Evolutionary conservation across 805 yeast genomes (phyloP), one percentile per base, ranked within the genome.

Genomic region (Metschnikowia cubensis): DNA sequence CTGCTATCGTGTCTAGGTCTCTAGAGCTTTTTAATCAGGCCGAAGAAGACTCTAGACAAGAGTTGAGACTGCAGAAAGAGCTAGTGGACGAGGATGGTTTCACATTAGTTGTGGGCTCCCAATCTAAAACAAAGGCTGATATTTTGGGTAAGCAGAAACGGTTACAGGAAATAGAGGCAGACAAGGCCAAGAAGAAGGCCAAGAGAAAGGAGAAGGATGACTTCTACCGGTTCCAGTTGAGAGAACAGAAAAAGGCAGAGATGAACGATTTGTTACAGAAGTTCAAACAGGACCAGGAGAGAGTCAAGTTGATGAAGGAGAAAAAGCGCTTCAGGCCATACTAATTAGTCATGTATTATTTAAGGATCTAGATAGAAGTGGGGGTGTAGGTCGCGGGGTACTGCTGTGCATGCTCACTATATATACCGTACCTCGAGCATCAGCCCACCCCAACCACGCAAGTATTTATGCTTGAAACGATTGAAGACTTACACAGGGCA

Each of bases 211-310:
- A 88, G 60, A 89, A 91, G 74, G 77, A 80, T 57, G 98, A 95
- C 70, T 94, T 94, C 75, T 94, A 94, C 75, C 79, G 96, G 61
- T 94, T 91, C 81, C 99, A 94, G 73, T 81, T 94, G 58, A 84
- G 99, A 69, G 96, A 94, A 66, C 80, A 82, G 62, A 92, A 91
- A 79, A 94, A 94, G 75, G 81, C 79, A 55, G 96, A 92, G 68
- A 89, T 94, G 88, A 88, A 89, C 64, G 90, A 88, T 48, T 74
- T 94, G 63, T 75, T 94, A 63, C 74, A 69, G 50, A 89, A 90
- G 65, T 94, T 91, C 72, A 89, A 88, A 66, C 83, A 83, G 53
- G 99, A 94, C 68, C 97, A 94, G 71, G 92, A 85, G 59, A 84
- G 84, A 66, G 87, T 94, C 47, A 80, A 79, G 58, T 69, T 77